Conservation (phyloP, 2,329 filamentous ascomycete genomes). For the Talaromyces albobiverticillius region DNA sequence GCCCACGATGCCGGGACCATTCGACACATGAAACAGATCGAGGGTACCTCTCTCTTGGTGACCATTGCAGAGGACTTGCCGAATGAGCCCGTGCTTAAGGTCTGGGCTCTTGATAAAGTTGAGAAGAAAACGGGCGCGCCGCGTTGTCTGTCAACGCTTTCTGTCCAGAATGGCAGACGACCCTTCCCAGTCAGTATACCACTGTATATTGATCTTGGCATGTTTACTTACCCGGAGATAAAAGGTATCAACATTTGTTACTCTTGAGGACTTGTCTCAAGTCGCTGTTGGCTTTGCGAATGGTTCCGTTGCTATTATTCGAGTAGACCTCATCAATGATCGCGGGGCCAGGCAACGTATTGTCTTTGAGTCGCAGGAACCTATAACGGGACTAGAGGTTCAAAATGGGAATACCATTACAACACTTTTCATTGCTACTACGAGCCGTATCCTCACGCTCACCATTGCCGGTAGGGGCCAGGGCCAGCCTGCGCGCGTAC, state of each 20-base stretch:
- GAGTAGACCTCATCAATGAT: conserved; percentile 93
- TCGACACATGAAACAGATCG: conserved; percentile 88
- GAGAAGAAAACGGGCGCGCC: conserved; percentile 92
- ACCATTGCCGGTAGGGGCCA: conserved; percentile 85
- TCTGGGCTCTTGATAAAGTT: conserved; percentile 93
- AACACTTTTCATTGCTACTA: conserved; percentile 82
- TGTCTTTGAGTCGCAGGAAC: conserved; percentile 95
- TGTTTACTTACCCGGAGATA: conserved; percentile 3
- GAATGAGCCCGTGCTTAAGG: conserved; percentile 83
- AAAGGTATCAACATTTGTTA: conserved; percentile 75
- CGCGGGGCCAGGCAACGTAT: conserved; percentile 90
- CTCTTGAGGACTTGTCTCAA: conserved; percentile 84
- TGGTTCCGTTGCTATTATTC: conserved; percentile 86
- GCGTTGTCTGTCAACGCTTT: conserved; percentile 80
- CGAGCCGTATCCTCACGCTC: conserved; percentile 79
- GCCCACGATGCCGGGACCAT: conserved; percentile 75
- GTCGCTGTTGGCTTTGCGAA: conserved; percentile 95
- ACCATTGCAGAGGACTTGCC: conserved; percentile 81
- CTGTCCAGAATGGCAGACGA: conserved; percentile 83
- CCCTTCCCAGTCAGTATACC: conserved; percentile 74
- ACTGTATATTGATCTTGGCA: neutral
- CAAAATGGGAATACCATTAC: conserved; percentile 64
- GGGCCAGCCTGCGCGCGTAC: conserved; percentile 78
- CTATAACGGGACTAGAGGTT: conserved; percentile 87
- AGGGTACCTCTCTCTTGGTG: conserved; percentile 79